phyloP scores from a whole-genome alignment of 495 filamentous ascomycete genomes.

The Alectoria sarmentosa region DNA sequence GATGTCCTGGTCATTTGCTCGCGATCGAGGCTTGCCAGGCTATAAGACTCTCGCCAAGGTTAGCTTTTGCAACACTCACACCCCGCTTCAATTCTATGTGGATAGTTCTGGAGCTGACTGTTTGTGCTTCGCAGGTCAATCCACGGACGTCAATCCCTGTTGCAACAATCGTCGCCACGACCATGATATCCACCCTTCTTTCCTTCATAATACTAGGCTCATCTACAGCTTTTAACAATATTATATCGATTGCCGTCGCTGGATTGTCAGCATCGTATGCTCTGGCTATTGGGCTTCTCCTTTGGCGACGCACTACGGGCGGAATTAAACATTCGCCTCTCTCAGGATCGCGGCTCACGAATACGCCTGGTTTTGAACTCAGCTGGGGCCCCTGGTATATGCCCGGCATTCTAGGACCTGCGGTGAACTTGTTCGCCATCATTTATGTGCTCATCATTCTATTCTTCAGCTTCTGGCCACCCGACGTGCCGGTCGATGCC shows the following conservation, averaged over 20 bases:
- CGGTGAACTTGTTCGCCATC: conserved; percentile 39
- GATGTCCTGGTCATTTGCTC: conserved; percentile 53
- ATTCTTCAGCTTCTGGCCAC: conserved; percentile 42
- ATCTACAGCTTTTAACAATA: conserved; percentile 37
- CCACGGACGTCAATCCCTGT: conserved; percentile 41
- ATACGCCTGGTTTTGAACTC: conserved; percentile 11
- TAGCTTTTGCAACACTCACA: too few relatives aligned
- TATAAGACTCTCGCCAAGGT: conserved; percentile 22
- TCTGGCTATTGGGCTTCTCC: conserved; percentile 36
- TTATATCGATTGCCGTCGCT: conserved; percentile 36
- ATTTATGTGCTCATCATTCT: conserved; percentile 36
- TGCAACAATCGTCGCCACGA: conserved; percentile 39
- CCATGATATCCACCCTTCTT: conserved; percentile 33
- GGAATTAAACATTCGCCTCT: conserved; percentile 27
- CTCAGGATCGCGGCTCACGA: conserved; percentile 3
- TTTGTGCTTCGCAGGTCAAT: conserved; percentile 16
- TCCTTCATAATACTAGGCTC: conserved; percentile 40
- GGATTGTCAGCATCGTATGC: conserved; percentile 38
- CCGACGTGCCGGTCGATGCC: conserved; percentile 34
- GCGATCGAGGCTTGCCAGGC: conserved; percentile 50
- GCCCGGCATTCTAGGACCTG: conserved; percentile 32
- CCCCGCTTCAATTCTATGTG: neutral
- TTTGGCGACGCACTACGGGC: conserved; percentile 39
- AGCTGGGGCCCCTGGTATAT: conserved; percentile 31
- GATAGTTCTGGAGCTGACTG: neutral